Evolutionary conservation across 495 filamentous ascomycete species (phyloP), one percentile per base, ranked within the genome.

Genomic region (Xanthoparmelia taractica): DNA sequence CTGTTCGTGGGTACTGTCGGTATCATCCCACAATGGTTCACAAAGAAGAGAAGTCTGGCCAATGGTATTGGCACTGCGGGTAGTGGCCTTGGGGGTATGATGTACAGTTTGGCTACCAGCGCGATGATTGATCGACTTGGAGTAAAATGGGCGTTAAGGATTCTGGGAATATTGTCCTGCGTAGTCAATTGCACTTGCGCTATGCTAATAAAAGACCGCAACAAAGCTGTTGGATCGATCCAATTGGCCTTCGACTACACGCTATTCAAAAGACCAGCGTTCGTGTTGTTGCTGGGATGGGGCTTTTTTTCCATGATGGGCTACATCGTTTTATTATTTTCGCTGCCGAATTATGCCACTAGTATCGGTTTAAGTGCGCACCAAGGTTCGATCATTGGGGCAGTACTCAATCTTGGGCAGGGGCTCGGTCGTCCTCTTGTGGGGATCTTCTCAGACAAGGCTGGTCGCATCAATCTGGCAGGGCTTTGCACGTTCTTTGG

Each of bases 21-120:
- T 38, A 79, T 91, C 2, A 76, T 87, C 0, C 80, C 87, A 2
- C 87, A 91, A 70, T 92, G 90, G 90, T 92, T 92, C 73, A 75
- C 73, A 23, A 81, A 78, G 43, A 76, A 77, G 31, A 79, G 87
- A 37, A 85, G 82, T 45, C 76, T 92, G 23, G 87, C 89, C n/a
- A 89, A 85, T 66, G 85, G 87, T 2, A 80, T 90, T n/a, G 76
- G 82, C 8, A 77, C 86, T 1, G 79, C 82, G 17, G 90, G 88
- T 0, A 83, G 80, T 31, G 89, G 89, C 18, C 76, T 89, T 41
- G 86, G 87, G 18, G 90, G 90, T 17, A 43, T 92, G 31, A 75
- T 79, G 37, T 86, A 84, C 69, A 65, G 62, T 41, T 61, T 77
- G 25, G 68, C 64, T 10, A 64, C 71, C 0, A 63, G 66, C 29